A percentile compares a stretch with the other conserved stretches of the same genome.
phyloP scores from a whole-genome alignment of 2,329 filamentous ascomycete genomes.

The Metarhizium sp. region DNA sequence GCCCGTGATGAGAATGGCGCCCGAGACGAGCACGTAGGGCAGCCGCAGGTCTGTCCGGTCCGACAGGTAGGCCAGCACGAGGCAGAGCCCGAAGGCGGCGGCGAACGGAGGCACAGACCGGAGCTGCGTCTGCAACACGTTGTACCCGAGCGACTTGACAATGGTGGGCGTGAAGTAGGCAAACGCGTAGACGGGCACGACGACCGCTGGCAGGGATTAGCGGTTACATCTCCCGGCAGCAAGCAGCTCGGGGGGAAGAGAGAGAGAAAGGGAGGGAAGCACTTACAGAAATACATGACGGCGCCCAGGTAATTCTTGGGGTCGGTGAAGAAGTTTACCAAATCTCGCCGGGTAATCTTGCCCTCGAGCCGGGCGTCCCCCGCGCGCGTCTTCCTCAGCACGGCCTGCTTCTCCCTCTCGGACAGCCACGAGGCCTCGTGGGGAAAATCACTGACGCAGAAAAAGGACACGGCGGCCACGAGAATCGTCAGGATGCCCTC shows the following conservation, averaged over 20 bases:
- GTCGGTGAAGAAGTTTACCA: slow-evolving; percentile 57
- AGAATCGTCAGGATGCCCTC: slow-evolving; percentile 58
- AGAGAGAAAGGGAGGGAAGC: slow-evolving; percentile 9
- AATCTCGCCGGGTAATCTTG: slow-evolving; percentile 23
- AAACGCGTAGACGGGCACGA: slow-evolving; percentile 41
- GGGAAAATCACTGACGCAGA: slow-evolving; percentile 67
- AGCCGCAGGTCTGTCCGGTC: slow-evolving; percentile 55
- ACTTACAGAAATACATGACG: slow-evolving; percentile 32
- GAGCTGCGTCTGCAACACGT: slow-evolving; percentile 35
- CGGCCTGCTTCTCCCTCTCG: slow-evolving; percentile 39
- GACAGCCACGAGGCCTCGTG: slow-evolving; percentile 60
- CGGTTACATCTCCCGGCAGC: background rate
- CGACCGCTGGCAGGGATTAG: slow-evolving; percentile 8
- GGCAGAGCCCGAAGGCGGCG: slow-evolving; percentile 50
- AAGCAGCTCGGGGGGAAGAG: background rate
- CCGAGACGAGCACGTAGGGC: slow-evolving; percentile 52
- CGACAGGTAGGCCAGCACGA: slow-evolving; percentile 52
- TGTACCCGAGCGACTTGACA: slow-evolving; percentile 21
- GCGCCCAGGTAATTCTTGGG: slow-evolving; percentile 57
- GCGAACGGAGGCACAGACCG: slow-evolving; percentile 49
- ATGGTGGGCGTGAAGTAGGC: slow-evolving; percentile 49
- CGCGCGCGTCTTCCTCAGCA: slow-evolving; percentile 26
- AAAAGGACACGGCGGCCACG: slow-evolving; percentile 54
- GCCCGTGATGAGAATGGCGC: slow-evolving; percentile 50
- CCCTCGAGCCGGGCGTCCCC: slow-evolving; percentile 35